Evolutionary conservation across 441 rosid species (phyloP).

Genomic region (Brassica hybrid): DNA sequence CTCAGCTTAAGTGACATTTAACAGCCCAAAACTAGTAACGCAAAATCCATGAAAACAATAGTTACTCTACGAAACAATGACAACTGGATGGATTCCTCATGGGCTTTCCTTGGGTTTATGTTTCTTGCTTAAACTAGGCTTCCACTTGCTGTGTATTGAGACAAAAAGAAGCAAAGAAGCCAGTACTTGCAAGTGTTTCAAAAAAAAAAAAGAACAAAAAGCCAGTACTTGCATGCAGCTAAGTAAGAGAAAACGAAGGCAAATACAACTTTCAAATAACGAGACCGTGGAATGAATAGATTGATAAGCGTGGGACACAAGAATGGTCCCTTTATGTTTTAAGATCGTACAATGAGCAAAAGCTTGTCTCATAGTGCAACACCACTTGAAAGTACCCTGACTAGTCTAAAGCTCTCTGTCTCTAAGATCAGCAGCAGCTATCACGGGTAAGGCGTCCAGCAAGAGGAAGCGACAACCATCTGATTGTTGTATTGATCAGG

Average conservation of each 20-base stretch:
- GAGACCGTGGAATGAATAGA: not conserved
- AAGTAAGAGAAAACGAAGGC: not conserved
- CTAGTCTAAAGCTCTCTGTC: slow-evolving; percentile 8
- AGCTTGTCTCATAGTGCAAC: slow-evolving; percentile 5
- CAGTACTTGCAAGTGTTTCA: not conserved
- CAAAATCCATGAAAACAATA: not conserved
- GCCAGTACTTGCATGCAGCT: not conserved
- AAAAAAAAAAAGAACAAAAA: too few species aligned
- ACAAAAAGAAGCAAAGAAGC: not conserved
- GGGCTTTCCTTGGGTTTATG: not conserved
- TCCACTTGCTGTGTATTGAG: not conserved
- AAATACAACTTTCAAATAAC: not conserved
- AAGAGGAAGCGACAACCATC: slow-evolving; percentile 1
- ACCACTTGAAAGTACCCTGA: slow-evolving; percentile 7
- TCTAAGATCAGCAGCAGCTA: slow-evolving; percentile 4
- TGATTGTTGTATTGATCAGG: not conserved
- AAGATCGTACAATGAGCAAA: not conserved
- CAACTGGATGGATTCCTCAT: not conserved
- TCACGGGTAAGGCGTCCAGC: not conserved
- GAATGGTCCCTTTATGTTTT: not conserved
- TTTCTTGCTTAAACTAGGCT: not conserved
- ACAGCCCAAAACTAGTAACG: not conserved
- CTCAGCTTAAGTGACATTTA: not conserved
- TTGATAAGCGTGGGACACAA: not conserved
- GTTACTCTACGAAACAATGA: not conserved